A percentile compares a stretch with the other conserved stretches of the same genome.
Conservation (phyloP, 2,329 filamentous ascomycete genomes). For the Cladosporium sp. region DNA sequence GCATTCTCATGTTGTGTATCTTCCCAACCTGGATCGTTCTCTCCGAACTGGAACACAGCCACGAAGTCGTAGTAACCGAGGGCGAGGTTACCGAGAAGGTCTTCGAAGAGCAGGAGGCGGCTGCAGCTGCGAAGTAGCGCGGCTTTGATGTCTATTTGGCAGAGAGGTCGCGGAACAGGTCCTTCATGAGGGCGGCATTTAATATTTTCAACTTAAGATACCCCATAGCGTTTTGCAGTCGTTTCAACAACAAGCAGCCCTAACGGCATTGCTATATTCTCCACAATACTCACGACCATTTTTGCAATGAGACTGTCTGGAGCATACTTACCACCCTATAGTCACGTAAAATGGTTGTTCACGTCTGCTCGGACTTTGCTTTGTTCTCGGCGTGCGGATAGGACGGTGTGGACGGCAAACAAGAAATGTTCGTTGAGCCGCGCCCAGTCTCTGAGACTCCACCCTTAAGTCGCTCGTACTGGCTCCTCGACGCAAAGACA, state of each 20-base stretch:
- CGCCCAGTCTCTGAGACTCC: background rate
- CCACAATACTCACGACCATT: too few species aligned
- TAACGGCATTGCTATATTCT: constrained; percentile 4
- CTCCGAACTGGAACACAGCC: constrained; percentile 29
- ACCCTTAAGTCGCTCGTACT: background rate
- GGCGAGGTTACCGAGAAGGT: background rate
- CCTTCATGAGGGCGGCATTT: background rate
- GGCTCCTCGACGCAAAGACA: background rate
- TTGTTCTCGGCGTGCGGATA: constrained; percentile 1
- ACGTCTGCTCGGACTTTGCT: background rate
- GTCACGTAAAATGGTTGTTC: background rate
- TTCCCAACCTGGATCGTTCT: constrained; percentile 33
- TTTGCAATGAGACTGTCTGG: too few species aligned
- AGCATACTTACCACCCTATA: too few species aligned
- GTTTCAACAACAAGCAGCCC: constrained; percentile 11
- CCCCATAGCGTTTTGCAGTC: constrained; percentile 7
- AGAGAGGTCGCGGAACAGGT: too few species aligned
- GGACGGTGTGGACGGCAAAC: background rate
- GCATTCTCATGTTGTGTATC: constrained; percentile 29
- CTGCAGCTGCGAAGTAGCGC: background rate
- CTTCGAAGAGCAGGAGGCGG: background rate
- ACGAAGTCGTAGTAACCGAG: constrained; percentile 20
- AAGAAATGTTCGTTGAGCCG: background rate
- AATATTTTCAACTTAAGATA: constrained; percentile 9
- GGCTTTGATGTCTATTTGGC: too few species aligned